Conservation (phyloP, 192 early-diverging fungal genomes). For the Coemansia sp. region DNA sequence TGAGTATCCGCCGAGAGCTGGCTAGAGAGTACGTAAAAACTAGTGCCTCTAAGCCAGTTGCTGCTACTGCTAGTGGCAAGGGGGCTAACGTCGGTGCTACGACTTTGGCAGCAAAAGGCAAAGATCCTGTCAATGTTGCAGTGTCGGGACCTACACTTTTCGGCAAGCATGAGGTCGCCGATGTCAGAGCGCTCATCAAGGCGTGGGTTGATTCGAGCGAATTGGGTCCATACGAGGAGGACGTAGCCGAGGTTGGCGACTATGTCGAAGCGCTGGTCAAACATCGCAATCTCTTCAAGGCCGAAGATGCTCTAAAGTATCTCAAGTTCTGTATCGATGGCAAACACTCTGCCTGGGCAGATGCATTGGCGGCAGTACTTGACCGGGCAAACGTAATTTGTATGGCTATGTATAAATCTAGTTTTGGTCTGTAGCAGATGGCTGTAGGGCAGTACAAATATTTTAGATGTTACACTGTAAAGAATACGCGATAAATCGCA, state of each 20-base stretch:
- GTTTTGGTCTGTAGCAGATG: conserved; percentile 7
- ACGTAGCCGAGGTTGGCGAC: conserved; percentile 31
- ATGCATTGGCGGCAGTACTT: conserved; percentile 11
- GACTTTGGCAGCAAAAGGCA: background rate
- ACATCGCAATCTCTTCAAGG: conserved; percentile 20
- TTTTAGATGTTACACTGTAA: background rate
- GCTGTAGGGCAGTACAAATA: conserved; percentile 4
- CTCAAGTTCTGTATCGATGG: conserved; percentile 14
- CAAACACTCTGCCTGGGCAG: conserved; percentile 13
- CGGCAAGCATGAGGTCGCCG: conserved; percentile 17
- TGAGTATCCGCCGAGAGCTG: conserved; percentile 39
- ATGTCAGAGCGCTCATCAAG: conserved; percentile 24
- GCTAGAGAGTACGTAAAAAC: conserved; percentile 34
- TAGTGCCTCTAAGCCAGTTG: background rate
- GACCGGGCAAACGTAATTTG: conserved; percentile 22
- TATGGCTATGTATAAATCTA: conserved; percentile 30
- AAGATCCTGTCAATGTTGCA: background rate
- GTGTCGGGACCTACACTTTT: conserved; percentile 22
- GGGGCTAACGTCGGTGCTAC: background rate
- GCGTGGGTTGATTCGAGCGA: conserved; percentile 26
- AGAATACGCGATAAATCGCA: background rate
- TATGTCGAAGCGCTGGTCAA: conserved; percentile 37
- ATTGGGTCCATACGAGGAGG: conserved; percentile 27
- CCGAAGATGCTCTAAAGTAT: conserved; percentile 15
- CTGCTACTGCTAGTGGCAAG: background rate